Base-by-base conservation (phyloP, 2,329 filamentous ascomycete genomes). In the Fusarium oligoseptatum region DNA sequence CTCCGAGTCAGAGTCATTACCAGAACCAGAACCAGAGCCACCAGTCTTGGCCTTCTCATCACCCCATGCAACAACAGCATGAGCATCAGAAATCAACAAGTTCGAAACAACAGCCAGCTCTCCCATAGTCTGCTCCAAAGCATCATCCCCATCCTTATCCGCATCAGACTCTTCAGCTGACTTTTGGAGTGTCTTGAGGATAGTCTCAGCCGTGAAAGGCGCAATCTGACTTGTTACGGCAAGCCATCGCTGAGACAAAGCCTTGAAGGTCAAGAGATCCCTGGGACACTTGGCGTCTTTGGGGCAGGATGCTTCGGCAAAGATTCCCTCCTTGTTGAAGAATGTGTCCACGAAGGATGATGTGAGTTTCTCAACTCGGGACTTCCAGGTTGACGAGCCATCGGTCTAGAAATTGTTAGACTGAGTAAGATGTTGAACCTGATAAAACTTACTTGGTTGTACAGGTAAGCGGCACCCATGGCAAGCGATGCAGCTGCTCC, bases 221-320 rank as follows among this genome's bases (percentile, higher is more conserved):
- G 90, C 91, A 14, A 94, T 65, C 72, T 92, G 86, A 5, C 88
- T 87, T 0, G 89, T 86, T 32, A 88, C 85, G 3, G 89, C 86
- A 76, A 94, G 84, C 90, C 92, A 93, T 37, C 91, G 88, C 70
- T 90, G 87, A 22, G 93, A 84, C 64, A 92, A 91, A 27, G 92
- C 92, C 82, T 94, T 94, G 87, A 93, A 95, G 2, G 90, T 89
- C 71, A 89, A 82, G 84, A 94, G 92, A 77, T 95, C 94, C 34
- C 88, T 85, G 68, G 92, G 91, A 84, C 94, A 96, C 14, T 83
- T 87, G 9, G 77, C 82, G 1, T 86, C 82, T 27, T 75, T 76
- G 75, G 94, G 91, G 82, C 94, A 96, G 3, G 90, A 85, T 3
- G 89, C 81, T 81, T 96, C 94, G 62, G 85, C 89, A 74, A 93